Percentiles rank a stretch among this genome's conserved stretches.
Evolutionary conservation across 1,284 basidiomycete species (phyloP).

Genomic region (Ganoderma meredithae): DNA sequence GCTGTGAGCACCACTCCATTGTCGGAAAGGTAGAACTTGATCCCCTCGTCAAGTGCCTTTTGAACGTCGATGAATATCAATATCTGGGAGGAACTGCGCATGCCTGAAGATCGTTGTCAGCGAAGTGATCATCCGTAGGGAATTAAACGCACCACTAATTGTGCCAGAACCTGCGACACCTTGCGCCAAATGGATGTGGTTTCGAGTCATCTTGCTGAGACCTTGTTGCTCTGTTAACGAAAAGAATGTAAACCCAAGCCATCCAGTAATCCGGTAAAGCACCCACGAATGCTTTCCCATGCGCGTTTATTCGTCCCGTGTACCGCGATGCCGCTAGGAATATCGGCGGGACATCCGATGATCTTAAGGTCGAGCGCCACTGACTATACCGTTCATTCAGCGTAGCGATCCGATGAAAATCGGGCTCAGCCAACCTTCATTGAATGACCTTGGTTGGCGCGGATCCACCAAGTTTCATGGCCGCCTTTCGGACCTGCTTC

Average conservation of each 20-base stretch:
- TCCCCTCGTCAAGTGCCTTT: conserved; percentile 73
- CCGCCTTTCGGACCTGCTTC: conserved; percentile 55
- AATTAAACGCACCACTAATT: conserved; percentile 68
- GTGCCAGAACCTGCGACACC: conserved; percentile 68
- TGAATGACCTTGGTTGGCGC: conserved; percentile 96
- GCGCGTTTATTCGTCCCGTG: conserved; percentile 77
- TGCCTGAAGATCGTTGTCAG: conserved; percentile 55
- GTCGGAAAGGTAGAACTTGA: conserved; percentile 77
- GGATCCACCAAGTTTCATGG: conserved; percentile 78
- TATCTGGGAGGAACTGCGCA: conserved; percentile 77
- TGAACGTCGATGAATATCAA: conserved; percentile 80
- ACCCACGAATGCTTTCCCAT: conserved; percentile 79
- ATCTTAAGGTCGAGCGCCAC: conserved; percentile 74
- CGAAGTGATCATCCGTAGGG: neutral
- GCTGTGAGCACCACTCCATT: conserved; percentile 88
- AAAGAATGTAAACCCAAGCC: conserved; percentile 12
- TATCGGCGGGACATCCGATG: conserved; percentile 64
- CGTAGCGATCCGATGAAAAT: neutral
- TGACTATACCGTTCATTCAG: conserved; percentile 47
- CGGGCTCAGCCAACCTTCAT: conserved; percentile 59
- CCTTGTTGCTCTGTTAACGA: conserved; percentile 63
- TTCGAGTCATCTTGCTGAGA: conserved; percentile 85
- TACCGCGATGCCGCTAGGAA: conserved; percentile 70
- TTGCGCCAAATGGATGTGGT: conserved; percentile 90
- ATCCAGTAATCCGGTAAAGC: neutral